Percentiles rank a stretch among this genome's conserved stretches.
Conservation (phyloP, 140 eudicot species). For the Senecio squalidus region DNA sequence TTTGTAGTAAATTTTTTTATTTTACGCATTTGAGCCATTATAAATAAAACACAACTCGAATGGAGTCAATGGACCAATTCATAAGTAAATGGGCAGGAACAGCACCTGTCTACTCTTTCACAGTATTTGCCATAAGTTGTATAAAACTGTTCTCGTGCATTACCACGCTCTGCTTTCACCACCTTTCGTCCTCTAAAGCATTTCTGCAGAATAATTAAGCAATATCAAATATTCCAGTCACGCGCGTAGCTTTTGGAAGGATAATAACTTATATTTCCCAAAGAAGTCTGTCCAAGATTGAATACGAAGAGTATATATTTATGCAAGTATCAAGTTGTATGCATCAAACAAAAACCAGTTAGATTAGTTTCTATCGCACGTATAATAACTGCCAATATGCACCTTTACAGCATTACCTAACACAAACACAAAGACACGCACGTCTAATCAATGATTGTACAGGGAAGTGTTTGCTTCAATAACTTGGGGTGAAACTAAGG, state of each 20-base stretch:
- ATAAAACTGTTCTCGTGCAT: conserved; percentile 60
- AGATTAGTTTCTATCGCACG: too few species aligned
- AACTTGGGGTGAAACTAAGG: too few species aligned
- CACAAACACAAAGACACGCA: not conserved
- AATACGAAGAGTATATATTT: not conserved
- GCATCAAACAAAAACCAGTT: too few species aligned
- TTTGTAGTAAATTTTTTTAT: not conserved
- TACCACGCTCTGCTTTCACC: conserved; percentile 64
- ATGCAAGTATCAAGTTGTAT: not conserved
- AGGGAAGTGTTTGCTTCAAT: not conserved
- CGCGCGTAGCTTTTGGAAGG: not conserved
- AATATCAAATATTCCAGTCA: conserved; percentile 5
- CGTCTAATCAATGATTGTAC: not conserved
- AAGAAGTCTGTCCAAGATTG: not conserved
- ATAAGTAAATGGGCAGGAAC: not conserved
- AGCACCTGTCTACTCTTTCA: conserved; percentile 72
- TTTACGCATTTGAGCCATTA: not conserved
- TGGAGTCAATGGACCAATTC: not conserved
- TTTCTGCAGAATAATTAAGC: conserved; percentile 47
- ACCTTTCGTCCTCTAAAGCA: conserved; percentile 89
- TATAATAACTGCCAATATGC: too few species aligned
- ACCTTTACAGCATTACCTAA: too few species aligned
- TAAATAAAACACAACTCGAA: not conserved
- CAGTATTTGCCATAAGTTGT: conserved; percentile 62
- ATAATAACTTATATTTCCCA: not conserved